Base-by-base conservation (phyloP, 345 rosid genomes). In the Lumnitzera littorea region DNA sequence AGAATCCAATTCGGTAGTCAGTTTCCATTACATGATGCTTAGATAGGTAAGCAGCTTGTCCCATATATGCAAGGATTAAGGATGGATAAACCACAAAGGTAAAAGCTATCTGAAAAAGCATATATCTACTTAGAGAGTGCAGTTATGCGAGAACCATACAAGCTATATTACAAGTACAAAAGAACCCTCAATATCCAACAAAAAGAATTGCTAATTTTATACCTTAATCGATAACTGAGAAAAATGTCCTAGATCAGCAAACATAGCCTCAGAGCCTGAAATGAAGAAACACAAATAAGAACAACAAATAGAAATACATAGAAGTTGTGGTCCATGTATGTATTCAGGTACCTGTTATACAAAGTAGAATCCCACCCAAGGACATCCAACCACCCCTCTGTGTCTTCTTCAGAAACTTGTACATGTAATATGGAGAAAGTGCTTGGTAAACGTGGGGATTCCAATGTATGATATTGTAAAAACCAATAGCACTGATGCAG, bases 341-440 rank as follows among this genome's bases (percentile, higher is more conserved):
- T 10, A 48, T 24, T 55, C 31, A 47, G 36, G 46, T 71, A 88
- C 99, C 99, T 24, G 99, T 94, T 73, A 94, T 90, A 61, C 97
- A 94, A 65, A 94, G 55, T 60, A 94, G 79, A 72, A 90, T 94
- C 69, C 99, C 99, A 24, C 97, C 99, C 61, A 94, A 76, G 68
- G 99, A 94, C 97, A 88, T 90, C 97, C 97, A 94, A n/a, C 99
- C 99, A n/a, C 88, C 78, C 73, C 70, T 80, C 62, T 70, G 86
- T 54, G 99, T 94, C 70, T 94, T 90, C 76, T 75, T 90, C 58
- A 94, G 70, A 73, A 94, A 94, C 68, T 83, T 90, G 67, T 81
- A 83, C 83, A 94, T 94, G 74, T 94, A 90, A 62, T 83, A 83
- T 4, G 99, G 99, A 51, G 96, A 90, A 51, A 94, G 84, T n/a